A percentile compares a stretch with the other conserved stretches of the same genome.
Evolutionary conservation across 306 rosid species (phyloP).

Genomic region (Malus sylvestris): DNA sequence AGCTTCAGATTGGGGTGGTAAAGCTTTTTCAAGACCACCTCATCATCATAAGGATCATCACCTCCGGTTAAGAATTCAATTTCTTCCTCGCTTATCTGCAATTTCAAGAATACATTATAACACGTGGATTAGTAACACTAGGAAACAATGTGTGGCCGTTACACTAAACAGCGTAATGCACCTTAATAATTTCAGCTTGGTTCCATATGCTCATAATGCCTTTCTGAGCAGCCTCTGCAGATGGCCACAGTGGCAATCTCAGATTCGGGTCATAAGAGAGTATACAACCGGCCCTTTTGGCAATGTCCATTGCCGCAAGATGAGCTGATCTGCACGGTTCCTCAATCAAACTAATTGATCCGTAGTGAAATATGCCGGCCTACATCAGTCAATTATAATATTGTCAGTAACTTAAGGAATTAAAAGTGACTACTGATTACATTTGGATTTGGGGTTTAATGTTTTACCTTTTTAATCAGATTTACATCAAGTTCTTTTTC

Average conservation of each 20-base stretch:
- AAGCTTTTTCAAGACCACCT: constrained; percentile 47
- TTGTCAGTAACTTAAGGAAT: constrained; percentile 13
- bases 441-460: neutral
- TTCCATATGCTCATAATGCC: constrained; percentile 77
- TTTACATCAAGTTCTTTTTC: constrained; percentile 55
- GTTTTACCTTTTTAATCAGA: constrained; percentile 42
- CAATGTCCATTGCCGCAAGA: constrained; percentile 62
- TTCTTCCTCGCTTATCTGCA: constrained; percentile 54
- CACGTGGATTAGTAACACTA: neutral
- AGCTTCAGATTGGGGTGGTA: constrained; percentile 50
- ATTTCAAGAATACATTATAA: neutral
- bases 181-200: constrained; percentile 74
- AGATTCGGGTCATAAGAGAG: constrained; percentile 85
- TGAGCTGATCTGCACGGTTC: constrained; percentile 79
- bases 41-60: constrained; percentile 50
- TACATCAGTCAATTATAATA: constrained; percentile 19
- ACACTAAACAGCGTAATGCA: constrained; percentile 1
- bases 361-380: constrained; percentile 76
- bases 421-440: neutral
- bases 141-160: neutral
- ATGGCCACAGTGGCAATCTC: constrained; percentile 82
- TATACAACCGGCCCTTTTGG: constrained; percentile 52
- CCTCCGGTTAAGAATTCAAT: constrained; percentile 42
- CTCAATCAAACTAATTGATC: constrained; percentile 79
- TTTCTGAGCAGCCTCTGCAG: constrained; percentile 52